Percentiles rank a stretch among this genome's conserved stretches.
These are phyloP conservation scores for Aspergillus fumigatus DNA, from an alignment of 2,329 filamentous ascomycete genomes.

Conservation along the genomic window DNA sequence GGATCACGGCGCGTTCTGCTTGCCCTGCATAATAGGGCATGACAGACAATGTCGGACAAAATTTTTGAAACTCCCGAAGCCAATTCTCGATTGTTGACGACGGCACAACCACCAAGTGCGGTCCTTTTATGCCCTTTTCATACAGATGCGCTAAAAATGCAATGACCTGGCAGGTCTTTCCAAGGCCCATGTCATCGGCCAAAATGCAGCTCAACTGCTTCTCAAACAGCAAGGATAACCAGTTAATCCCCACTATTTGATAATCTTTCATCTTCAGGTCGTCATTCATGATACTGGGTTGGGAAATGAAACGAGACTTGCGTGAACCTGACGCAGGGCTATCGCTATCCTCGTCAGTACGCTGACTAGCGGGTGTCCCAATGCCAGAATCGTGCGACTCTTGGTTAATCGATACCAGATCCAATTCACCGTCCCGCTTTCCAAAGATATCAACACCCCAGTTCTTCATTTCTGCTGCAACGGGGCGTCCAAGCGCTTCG, in stretches of 20 bases:
- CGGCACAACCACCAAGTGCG: constrained; percentile 82
- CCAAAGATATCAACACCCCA: constrained; percentile 67
- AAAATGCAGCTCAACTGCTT: constrained; percentile 81
- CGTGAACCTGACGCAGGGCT: constrained; percentile 31
- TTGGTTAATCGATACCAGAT: constrained; percentile 51
- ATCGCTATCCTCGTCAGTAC: constrained; percentile 46
- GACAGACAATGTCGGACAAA: constrained; percentile 72
- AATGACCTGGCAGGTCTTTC: constrained; percentile 96
- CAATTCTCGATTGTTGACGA: constrained; percentile 94
- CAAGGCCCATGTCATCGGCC: constrained; percentile 92
- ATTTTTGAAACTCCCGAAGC: constrained; percentile 82
- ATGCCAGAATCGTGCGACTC: constrained; percentile 61
- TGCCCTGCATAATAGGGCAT: constrained; percentile 69
- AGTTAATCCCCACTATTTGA: constrained; percentile 90
- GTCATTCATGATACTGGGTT: constrained; percentile 73
- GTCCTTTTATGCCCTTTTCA: constrained; percentile 63
- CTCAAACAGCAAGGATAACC: constrained; percentile 79
- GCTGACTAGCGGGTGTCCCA: constrained; percentile 54
- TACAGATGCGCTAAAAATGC: constrained; percentile 81
- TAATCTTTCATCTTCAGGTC: constrained; percentile 83
- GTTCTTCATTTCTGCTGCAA: constrained; percentile 59
- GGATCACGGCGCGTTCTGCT: constrained; percentile 62
- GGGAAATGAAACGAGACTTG: constrained; percentile 50
- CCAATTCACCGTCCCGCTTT: constrained; percentile 57
- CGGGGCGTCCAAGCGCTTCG: constrained; percentile 64